Base-by-base conservation (phyloP, 2,329 filamentous ascomycete species). In the Hymenoscyphus fraxineus region DNA sequence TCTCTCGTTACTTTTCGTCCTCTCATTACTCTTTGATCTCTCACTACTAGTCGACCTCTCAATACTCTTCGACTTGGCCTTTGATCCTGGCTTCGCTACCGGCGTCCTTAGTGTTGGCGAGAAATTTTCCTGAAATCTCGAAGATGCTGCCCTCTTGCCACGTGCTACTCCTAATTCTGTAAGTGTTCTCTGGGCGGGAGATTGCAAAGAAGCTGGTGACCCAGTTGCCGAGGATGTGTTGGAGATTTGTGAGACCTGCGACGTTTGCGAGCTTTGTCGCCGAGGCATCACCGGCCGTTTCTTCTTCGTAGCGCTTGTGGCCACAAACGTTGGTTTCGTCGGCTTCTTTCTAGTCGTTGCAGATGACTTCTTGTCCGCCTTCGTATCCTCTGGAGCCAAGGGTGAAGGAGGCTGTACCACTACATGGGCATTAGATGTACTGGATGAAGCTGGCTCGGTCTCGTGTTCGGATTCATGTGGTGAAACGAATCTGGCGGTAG, bases 401-500 rank as follows among this genome's bases (percentile, higher is more conserved):
- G 60, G 62, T 31, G 68, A 72, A 60, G 71, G 70, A 10, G 72
- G 68, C 57, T 70, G 67, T 58, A 72, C 65, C 6, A 71, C 68
- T 16, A 70, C 68, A 59, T 73, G 72, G 51, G 72, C 67, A 41
- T 74, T 74, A 12, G 79, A 78, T 69, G 78, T 81, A 27, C 75
- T 76, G 6, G 81, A 80, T 4, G 78, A 80, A 40, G 74, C 74
- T n/a, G 77, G 74, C 32, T 78, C 73, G 62, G 67, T 69, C 63
- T 76, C 75, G 54, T 80, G 78, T 59, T 79, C 79, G 39, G 82
- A 82, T 38, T 78, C 79, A 39, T 80, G 80, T 1, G 85, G 84
- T 16, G 83, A 83, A 7, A 82, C 80, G 69, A 88, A 87, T n/a
- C 84, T 82, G 62, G 85, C 84, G 9, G 84, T 87, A n/a, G 83